Percentiles rank a stretch among this genome's conserved stretches.
Conservation (phyloP, 2,329 filamentous ascomycete genomes). For the Podosphaera fusca region DNA sequence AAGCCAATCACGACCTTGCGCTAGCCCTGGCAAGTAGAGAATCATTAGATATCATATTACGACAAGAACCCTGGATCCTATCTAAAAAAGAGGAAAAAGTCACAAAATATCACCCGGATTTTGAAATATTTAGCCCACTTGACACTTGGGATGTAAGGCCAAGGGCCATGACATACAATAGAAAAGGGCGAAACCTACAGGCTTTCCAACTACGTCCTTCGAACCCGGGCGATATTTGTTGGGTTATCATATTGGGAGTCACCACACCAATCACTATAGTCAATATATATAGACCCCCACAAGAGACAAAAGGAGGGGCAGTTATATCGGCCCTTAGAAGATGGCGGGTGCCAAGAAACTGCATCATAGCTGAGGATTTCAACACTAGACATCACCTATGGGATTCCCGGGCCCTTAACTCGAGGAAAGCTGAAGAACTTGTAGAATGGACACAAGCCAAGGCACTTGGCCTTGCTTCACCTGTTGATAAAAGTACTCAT, state of each 20-base stretch:
- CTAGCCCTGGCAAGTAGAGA: background rate
- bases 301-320: background rate
- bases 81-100: background rate
- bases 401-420: too few species aligned
- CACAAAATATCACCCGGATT: background rate
- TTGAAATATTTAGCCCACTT: too few species aligned
- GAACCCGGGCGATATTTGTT: background rate
- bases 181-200: background rate
- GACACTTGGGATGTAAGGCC: too few species aligned
- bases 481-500: too few species aligned
- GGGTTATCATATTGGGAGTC: background rate
- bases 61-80: background rate
- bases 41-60: background rate
- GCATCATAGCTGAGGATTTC: background rate
- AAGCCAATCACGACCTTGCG: too few species aligned
- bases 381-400: too few species aligned
- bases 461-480: too few species aligned
- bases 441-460: too few species aligned
- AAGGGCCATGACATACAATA: background rate
- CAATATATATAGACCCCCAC: background rate
- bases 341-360: background rate
- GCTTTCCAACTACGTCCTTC: background rate
- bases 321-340: background rate
- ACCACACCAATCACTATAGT: background rate
- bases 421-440: too few species aligned